Evolutionary conservation across 2,329 filamentous ascomycete species (phyloP).

Genomic region (Aspergillus neoniger): DNA sequence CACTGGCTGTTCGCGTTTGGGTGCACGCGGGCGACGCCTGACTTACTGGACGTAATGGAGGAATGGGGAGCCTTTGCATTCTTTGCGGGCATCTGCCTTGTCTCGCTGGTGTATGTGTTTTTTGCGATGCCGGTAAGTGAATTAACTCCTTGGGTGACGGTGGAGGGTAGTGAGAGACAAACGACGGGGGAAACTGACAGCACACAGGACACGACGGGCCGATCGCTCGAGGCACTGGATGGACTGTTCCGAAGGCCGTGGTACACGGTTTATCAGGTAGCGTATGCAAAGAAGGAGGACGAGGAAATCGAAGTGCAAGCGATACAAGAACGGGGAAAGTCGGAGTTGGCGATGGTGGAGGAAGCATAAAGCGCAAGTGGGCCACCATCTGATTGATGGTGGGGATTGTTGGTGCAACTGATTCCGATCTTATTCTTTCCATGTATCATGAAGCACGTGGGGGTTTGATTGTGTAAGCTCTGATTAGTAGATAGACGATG

Average conservation of each 20-base stretch:
- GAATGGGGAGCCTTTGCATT: constrained; percentile 28
- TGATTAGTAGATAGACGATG: too few species aligned
- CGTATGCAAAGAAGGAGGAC: constrained; percentile 16
- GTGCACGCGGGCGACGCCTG: constrained; percentile 25
- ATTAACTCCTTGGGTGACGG: too few species aligned
- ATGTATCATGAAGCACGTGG: too few species aligned
- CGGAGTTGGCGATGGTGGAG: not conserved
- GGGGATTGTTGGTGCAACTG: too few species aligned
- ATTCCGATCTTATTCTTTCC: too few species aligned
- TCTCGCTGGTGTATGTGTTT: constrained; percentile 24
- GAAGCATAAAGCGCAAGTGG: too few species aligned
- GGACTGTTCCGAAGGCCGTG: constrained; percentile 24
- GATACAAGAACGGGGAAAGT: not conserved
- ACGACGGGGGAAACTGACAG: not conserved
- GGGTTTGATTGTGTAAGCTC: too few species aligned
- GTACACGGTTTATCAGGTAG: constrained; percentile 22
- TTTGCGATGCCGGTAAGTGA: constrained; percentile 24
- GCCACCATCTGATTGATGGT: too few species aligned
- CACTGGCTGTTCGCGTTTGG: constrained; percentile 50
- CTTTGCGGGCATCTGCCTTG: constrained; percentile 22
- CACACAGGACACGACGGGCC: constrained; percentile 22
- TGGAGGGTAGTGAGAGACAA: too few species aligned
- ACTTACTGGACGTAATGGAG: constrained; percentile 23
- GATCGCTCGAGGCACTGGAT: constrained; percentile 23
- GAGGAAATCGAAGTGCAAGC: not conserved